Base-by-base conservation (phyloP, 257 asterid species). In the Solanum etuberosum region DNA sequence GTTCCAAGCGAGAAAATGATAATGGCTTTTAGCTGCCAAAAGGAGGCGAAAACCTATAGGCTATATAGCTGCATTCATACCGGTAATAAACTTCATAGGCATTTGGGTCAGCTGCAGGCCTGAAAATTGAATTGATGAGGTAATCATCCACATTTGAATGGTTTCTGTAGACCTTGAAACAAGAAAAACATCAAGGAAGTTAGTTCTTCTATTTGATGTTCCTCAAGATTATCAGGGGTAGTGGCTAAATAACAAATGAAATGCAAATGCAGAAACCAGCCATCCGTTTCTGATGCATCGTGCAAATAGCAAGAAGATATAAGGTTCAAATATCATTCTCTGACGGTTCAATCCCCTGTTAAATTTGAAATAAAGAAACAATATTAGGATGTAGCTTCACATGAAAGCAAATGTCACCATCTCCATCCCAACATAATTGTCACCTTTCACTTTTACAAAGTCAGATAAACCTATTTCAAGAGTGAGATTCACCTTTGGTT, bases 61-160 rank as follows among this genome's bases (percentile, higher is more conserved):
- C 65, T 43, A 9, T 7, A 71, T 72, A 4, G 68, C 68, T 29
- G 43, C 43, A 48, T 48, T 48, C 85, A 81, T 92, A 95, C 99
- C 99, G 93, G 91, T 92, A 97, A 86, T 97, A 97, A 87, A 97
- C 99, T 91, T 97, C 98, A n/a, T 94, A 94, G 20, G 99, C 98
- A 88, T 97, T 91, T 46, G 98, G 98, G 86, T 97, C 99, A 83
- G 94, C 93, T 27, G 99, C 95, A 23, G 99, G 98, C 83, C 86
- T 90, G 20, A 91, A 93, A 51, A 96, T 94, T 84, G 98, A 96
- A 89, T 92, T 89, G 42, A 95, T 91, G 70, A 96, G 97, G 89
- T 95, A 94, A 63, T 93, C 94, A 90, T 96, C 98, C 84, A 96
- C 98, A 83, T 96, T 96, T 80, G 97, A 92, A 82, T 98, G 54